A percentile compares a stretch with the other conserved stretches of the same genome.
Evolutionary conservation across 2,329 filamentous ascomycete genomes (phyloP).

Genomic region (Coniochaeta pulveracea): DNA sequence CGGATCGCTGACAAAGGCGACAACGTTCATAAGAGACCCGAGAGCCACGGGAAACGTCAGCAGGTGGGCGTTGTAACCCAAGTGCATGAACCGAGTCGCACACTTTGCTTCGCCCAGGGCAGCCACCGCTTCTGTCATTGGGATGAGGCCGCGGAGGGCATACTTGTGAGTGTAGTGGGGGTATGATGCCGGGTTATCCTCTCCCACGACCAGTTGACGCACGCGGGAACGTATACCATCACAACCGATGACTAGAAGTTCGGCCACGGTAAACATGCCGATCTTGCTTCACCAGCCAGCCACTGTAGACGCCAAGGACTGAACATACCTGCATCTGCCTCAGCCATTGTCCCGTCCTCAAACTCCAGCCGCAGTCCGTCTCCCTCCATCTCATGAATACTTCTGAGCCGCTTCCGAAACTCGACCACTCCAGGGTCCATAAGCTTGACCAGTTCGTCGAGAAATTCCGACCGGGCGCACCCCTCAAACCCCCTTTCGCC

Average conservation of each 20-base stretch:
- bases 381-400: constrained; percentile 14
- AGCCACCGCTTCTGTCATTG: constrained; percentile 39
- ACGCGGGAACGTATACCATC: constrained; percentile 50
- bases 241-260: constrained; percentile 44
- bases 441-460: constrained; percentile 15
- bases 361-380: constrained; percentile 11
- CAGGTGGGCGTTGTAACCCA: constrained; percentile 42
- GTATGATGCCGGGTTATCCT: constrained; percentile 25
- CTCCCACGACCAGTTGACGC: constrained; percentile 39
- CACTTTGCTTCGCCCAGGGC: constrained; percentile 30
- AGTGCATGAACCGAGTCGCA: constrained; percentile 15
- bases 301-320: too few species aligned
- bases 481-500: constrained; percentile 10
- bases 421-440: constrained; percentile 10
- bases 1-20: constrained; percentile 24
- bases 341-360: constrained; percentile 15
- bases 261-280: too few species aligned
- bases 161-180: constrained; percentile 41
- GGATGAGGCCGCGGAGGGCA: constrained; percentile 36
- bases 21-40: constrained; percentile 40
- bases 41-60: constrained; percentile 51
- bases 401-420: constrained; percentile 17
- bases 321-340: constrained; percentile 18
- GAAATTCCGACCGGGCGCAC: constrained; percentile 14
- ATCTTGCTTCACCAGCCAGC: too few species aligned